Conservation (phyloP, 352 stramenopile species). For the Pseudoperonospora humuli region DNA sequence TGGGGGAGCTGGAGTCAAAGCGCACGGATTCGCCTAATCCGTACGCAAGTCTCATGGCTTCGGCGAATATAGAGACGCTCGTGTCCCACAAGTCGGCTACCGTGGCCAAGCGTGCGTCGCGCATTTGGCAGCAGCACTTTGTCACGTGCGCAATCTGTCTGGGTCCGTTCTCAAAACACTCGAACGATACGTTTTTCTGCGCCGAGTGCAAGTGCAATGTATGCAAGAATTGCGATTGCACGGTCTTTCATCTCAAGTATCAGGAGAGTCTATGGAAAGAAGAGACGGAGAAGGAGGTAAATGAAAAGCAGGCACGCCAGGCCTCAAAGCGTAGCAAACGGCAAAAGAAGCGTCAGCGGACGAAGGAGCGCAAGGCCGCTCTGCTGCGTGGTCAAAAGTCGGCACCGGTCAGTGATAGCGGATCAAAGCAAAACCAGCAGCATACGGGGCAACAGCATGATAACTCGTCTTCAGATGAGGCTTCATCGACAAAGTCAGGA, state of each 20-base stretch:
- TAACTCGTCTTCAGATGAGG: constrained; percentile 53
- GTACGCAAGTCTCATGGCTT: constrained; percentile 85
- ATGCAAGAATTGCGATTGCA: constrained; percentile 95
- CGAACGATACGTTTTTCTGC: constrained; percentile 93
- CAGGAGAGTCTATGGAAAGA: constrained; percentile 94
- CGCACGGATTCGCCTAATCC: constrained; percentile 79
- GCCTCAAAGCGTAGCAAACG: constrained; percentile 80
- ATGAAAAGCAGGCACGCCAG: constrained; percentile 85
- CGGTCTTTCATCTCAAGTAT: constrained; percentile 96
- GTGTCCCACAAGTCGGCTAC: constrained; percentile 92
- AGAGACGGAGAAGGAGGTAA: constrained; percentile 88
- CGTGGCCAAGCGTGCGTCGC: constrained; percentile 91
- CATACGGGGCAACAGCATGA: constrained; percentile 35
- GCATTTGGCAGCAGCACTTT: constrained; percentile 98
- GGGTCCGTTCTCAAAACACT: constrained; percentile 92
- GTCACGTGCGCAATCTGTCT: constrained; percentile 96
- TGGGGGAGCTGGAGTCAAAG: constrained; percentile 87
- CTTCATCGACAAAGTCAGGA: constrained; percentile 32
- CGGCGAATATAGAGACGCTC: constrained; percentile 89
- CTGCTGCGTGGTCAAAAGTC: constrained; percentile 36
- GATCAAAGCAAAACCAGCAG: constrained; percentile 27
- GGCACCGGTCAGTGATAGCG: constrained; percentile 18
- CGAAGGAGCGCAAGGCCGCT: constrained; percentile 75
- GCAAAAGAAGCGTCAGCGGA: constrained; percentile 79
- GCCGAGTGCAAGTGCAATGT: constrained; percentile 98